phyloP scores from a whole-genome alignment of 257 asterid genomes.

The Pogostemon cablin region DNA sequence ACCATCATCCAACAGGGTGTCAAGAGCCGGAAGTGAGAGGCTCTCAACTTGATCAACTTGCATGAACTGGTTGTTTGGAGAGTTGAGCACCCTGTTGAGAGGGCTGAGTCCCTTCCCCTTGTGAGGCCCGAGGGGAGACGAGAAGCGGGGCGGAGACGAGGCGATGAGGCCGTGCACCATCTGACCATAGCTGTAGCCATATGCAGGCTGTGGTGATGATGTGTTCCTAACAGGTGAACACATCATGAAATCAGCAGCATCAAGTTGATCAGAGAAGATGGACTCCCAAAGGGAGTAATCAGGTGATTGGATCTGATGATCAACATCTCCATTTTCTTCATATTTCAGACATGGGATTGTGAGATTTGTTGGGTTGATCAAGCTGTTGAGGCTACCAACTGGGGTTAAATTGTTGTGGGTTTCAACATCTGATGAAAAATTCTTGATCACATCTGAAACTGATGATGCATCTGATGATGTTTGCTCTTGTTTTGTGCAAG shows the following conservation, averaged over 20 bases:
- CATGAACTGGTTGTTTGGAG: slow-evolving; percentile 67
- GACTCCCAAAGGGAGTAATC: slow-evolving; percentile 73
- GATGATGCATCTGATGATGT: slow-evolving; percentile 33
- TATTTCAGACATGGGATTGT: slow-evolving; percentile 47
- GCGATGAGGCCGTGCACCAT: slow-evolving; percentile 34
- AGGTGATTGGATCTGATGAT: slow-evolving; percentile 48
- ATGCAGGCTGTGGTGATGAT: slow-evolving; percentile 41
- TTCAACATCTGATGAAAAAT: slow-evolving; percentile 26
- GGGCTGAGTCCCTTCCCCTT: slow-evolving; percentile 79
- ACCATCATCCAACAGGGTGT: slow-evolving; percentile 53
- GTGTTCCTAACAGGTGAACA: slow-evolving; percentile 68
- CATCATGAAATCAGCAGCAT: slow-evolving; percentile 70
- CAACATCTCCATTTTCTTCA: slow-evolving; percentile 42
- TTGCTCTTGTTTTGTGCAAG: slow-evolving; percentile 39
- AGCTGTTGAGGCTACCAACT: slow-evolving; percentile 27
- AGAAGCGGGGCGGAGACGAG: slow-evolving; percentile 59
- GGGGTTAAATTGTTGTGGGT: slow-evolving; percentile 14
- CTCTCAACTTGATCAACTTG: slow-evolving; percentile 62
- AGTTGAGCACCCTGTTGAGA: slow-evolving; percentile 63
- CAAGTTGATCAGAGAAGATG: slow-evolving; percentile 61
- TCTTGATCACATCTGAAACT: slow-evolving; percentile 31
- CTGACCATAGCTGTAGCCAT: slow-evolving; percentile 29
- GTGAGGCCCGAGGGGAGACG: slow-evolving; percentile 51
- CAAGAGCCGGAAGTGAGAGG: slow-evolving; percentile 65
- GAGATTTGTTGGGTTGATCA: slow-evolving; percentile 30